Evolutionary conservation across 371 early-diverging fungal species (phyloP), one percentile per base, ranked within the genome.

Genomic region (Mucor ambiguus): DNA sequence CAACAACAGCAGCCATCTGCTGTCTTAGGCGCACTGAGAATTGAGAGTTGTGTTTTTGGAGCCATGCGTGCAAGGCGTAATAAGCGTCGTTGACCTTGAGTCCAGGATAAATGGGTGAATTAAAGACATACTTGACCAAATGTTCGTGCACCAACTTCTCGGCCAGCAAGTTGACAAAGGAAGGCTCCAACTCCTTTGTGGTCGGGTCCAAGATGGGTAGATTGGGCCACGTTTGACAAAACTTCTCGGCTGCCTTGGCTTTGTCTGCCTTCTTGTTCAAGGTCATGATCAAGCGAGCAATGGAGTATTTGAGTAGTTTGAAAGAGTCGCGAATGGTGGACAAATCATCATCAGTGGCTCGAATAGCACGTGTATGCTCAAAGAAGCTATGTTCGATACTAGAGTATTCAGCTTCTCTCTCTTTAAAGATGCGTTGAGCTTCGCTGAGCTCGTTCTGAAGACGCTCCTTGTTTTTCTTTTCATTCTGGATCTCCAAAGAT

Each of bases 301-400:
- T 82, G 0, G 76, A 78, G 44, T 85, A 85, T 69, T 86, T 87
- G 41, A 87, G 70, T 11, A 83, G 66, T 24, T 84, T 85, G 61
- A 88, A 79, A 1, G 80, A 74, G 58, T 88, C 86, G 10, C 81
- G 82, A 67, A 88, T 88, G 29, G 88, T 88, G 3, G 85, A 84
- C 26, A 86, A 74, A 64, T 88, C 88, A 58, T 88, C 88, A 55
- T 88, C 88, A 0, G 88, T 88, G 18, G 88, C 85, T 20, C 85
- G 83, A 49, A 87, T 80, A 32, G 81, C 65, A 32, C 85, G 81
- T 20, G 86, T 84, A 22, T 86, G 85, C 66, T 84, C 82, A 64
- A 87, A 81, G 54, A 84, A 86, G 55, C 78, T 83, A 37, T 81
- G 79, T 49, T 83, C 84, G n/a, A 83, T 79, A 29, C 73, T 69